These are phyloP conservation scores for Lipomyces chichibuensis DNA, from an alignment of 805 yeast species.

Conservation along the genomic window DNA sequence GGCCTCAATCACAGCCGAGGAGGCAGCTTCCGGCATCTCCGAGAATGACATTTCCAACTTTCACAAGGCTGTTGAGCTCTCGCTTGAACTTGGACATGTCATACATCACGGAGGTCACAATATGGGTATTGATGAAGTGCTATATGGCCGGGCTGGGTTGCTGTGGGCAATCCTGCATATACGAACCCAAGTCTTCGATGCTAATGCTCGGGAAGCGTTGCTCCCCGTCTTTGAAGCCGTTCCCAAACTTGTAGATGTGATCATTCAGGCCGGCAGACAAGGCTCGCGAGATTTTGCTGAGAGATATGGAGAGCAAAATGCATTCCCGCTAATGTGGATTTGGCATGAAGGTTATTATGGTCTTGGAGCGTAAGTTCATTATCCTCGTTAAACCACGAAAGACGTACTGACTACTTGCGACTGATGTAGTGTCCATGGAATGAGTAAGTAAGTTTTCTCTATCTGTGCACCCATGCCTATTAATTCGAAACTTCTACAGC, in stretches of 20 bases:
- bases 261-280: not conserved
- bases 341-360: not conserved
- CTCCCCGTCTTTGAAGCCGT: conserved; percentile 1
- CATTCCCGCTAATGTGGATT: conserved; percentile 1
- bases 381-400: not conserved
- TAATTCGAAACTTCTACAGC: not conserved
- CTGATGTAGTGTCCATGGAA: conserved; percentile 1
- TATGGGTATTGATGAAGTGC: not conserved
- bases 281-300: not conserved
- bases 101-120: not conserved
- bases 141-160: conserved; percentile 3
- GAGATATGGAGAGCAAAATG: not conserved
- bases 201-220: not conserved
- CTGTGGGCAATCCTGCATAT: conserved; percentile 4
- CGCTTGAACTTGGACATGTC: not conserved
- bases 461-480: not conserved
- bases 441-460: not conserved
- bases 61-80: not conserved
- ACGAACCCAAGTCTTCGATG: not conserved
- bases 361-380: conserved; percentile 5
- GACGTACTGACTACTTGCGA: not conserved
- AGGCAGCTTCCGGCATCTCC: conserved; percentile 1
- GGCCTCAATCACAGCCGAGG: not conserved
- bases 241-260: not conserved
- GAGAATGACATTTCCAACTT: not conserved